Evolutionary conservation across 805 yeast genomes (phyloP), one percentile per base, ranked within the genome.

Genomic region (Wickerhamiella brachini): DNA sequence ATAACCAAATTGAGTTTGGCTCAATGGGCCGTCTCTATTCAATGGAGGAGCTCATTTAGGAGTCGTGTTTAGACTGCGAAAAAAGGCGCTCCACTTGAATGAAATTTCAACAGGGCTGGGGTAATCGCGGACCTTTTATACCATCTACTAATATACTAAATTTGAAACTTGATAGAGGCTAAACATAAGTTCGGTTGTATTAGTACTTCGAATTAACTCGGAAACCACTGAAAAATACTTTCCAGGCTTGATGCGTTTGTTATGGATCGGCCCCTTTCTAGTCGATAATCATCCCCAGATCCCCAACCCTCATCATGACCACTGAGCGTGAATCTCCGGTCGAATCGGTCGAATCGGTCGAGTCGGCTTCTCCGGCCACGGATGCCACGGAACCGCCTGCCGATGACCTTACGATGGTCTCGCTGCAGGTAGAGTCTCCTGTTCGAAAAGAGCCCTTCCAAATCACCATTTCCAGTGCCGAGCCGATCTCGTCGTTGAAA

Each of bases 401-500:
- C 41, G 41, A 37, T 3, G 41, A 37, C 20, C 20, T 37, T 7
- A n/a, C 41, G 20, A 17, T 44, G 53, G 55, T 57, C 42, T 49
- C 46, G 38, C 47, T 60, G 43, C 52, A 49, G 22, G 55, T 61
- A 47, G 50, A 47, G 22, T 52, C 58, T n/a, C 59, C 62, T 34
- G 52, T 55, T 20, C 57, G 59, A 5, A 54, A 56, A 29, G 56
- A 56, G 20, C 61, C 57, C 12, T 50, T 52, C 51, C 29, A 57
- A 22, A 44, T 63, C n/a, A 53, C 55, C 46, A 56, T 62, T 22
- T 57, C 61, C 15, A 46, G 51, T 10, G 62, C 64, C 52, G 87
- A 80, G 54, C 64, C 80, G 18, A 60, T 83, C 48, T 67, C 72
- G 44, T 85, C 81, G 50, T 70, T 85, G 47, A 73, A 70, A 54